Evolutionary conservation across 225 moss, liverwort and hornwort species (phyloP), one percentile per base, ranked within the genome.

Genomic region (Polytrichum commune): DNA sequence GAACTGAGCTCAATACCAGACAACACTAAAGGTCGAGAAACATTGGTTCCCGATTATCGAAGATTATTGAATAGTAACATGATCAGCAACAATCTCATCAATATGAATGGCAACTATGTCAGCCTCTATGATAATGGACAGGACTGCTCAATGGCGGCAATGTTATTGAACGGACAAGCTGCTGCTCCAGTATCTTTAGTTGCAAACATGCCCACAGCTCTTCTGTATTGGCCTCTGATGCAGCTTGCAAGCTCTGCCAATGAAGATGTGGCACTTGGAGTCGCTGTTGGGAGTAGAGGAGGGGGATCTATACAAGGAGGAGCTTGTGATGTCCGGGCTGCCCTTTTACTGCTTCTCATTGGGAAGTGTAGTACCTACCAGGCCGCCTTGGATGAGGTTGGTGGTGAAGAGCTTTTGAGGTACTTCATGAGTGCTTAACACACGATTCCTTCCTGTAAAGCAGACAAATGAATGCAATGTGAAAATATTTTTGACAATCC

Each of bases 351-450:
- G 71, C 83, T 98, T 74, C 89, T 98, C 20, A 98, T 98, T 61
- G 98, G 98, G 56, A 98, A 95, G 76, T 98, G 98, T 76, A 93
- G 91, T 75, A 87, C 90, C 8, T 98, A 92, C 72, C 92, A 93
- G 79, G 90, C 85, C 71, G 95, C 98, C 65, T 77, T 98, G 83
- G 98, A 95, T 80, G 98, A 95, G 79, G 98, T 98, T 65, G 98
- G 98, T 5, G 97, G 97, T 57, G 98, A 98, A 81, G 94, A 98
- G 33, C 95, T 98, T 81, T 98, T 98, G 86, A 97, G 97, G 97
- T 96, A 87, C 46, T 38, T 9, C 38, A 38, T 3, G 38, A 38
- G 2, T 38, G 38, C 9, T 46, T 10, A 38, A 13, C 0, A 46
- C 46, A 13, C 3, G 3, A 10, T 0, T 13, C 46, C 46, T 13